A percentile compares a stretch with the other conserved stretches of the same genome.
Evolutionary conservation across 225 moss, liverwort and hornwort species (phyloP).

Genomic region (Thuidium tamariscinum): DNA sequence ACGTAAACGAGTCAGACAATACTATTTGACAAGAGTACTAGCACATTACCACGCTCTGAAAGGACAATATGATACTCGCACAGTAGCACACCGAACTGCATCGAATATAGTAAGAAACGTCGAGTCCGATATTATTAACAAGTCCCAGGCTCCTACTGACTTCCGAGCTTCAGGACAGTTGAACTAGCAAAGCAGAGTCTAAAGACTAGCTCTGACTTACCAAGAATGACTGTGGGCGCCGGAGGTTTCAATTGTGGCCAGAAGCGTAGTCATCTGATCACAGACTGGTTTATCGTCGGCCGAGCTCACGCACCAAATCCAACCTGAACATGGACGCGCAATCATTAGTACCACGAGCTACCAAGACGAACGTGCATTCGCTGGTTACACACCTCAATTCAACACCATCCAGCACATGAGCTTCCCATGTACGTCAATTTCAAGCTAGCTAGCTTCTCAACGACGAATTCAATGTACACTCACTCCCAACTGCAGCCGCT

Average conservation of each 20-base stretch:
- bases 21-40: neutral
- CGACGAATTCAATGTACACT: neutral
- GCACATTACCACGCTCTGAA: neutral
- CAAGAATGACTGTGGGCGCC: conserved; percentile 3
- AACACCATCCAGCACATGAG: neutral
- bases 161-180: neutral
- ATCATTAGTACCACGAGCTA: neutral
- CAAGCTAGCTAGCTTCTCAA: neutral
- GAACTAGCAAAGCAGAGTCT: too few species aligned
- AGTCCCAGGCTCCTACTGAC: neutral
- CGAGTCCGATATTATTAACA: neutral
- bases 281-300: neutral
- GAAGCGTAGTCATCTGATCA: conserved; percentile 9
- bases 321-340: neutral
- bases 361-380: too few species aligned
- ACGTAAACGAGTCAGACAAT: neutral
- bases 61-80: neutral
- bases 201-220: neutral
- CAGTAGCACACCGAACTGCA: neutral
- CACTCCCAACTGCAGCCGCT: neutral
- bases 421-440: neutral
- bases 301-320: conserved; percentile 1
- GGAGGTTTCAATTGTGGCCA: conserved; percentile 1
- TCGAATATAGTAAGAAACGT: neutral
- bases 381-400: neutral